Evolutionary conservation across 305 asterid species (phyloP).

Genomic region (Nicotiana rustica): DNA sequence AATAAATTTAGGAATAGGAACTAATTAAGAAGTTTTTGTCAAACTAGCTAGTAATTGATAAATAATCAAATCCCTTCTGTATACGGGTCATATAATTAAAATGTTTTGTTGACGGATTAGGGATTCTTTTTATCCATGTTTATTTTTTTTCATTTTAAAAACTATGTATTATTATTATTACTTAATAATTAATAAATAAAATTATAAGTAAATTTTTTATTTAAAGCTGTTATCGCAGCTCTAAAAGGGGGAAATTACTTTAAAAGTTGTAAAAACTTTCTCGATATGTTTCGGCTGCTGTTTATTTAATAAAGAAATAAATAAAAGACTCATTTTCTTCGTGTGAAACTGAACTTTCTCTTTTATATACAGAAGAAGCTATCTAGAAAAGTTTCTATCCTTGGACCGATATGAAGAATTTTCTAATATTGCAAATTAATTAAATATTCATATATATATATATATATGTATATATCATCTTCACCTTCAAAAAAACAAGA

Average conservation of each 20-base stretch:
- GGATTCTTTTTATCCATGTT: not conserved
- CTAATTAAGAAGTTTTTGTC: not conserved
- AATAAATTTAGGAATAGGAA: not conserved
- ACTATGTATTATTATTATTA: no score
- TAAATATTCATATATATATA: no score
- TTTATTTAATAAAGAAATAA: not conserved
- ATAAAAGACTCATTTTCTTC: no score
- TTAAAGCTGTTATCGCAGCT: not conserved
- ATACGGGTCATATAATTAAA: not conserved
- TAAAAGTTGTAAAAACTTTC: no score
- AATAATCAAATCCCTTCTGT: not conserved
- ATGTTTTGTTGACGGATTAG: not conserved
- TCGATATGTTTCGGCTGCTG: conserved; percentile 17
- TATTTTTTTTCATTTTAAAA: not conserved
- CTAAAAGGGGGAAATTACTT: not conserved
- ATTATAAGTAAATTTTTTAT: no score
- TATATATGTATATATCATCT: not conserved
- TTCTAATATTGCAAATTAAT: no score
- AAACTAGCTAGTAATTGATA: not conserved
- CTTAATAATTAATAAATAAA: no score
- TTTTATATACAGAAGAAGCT: not conserved
- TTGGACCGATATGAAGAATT: no score
- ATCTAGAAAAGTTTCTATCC: not conserved
- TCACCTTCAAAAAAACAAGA: not conserved
- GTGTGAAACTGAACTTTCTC: conserved; percentile 33